These are phyloP conservation scores for Lentinula raphanica DNA, from an alignment of 768 basidiomycete species.

Conservation along the genomic window DNA sequence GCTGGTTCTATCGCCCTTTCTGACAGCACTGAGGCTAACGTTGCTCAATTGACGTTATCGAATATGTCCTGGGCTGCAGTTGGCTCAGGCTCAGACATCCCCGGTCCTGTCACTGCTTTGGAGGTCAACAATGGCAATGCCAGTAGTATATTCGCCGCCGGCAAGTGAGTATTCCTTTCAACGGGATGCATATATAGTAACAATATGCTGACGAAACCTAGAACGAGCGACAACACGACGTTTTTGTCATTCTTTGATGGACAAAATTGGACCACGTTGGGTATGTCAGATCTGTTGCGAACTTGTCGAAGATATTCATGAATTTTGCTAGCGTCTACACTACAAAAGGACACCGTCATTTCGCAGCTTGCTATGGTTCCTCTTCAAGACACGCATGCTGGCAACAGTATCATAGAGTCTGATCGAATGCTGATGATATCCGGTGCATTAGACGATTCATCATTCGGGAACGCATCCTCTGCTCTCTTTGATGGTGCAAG, in stretches of 20 bases:
- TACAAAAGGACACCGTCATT: conserved; percentile 57
- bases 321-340: conserved; percentile 41
- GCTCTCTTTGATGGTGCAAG: conserved; percentile 82
- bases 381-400: conserved; percentile 65
- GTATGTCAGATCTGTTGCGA: conserved; percentile 28
- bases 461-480: conserved; percentile 75
- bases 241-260: conserved; percentile 90
- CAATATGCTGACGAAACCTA: conserved; percentile 17
- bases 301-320: neutral
- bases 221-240: conserved; percentile 51
- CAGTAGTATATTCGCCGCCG: conserved; percentile 87
- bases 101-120: conserved; percentile 87
- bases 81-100: conserved; percentile 56
- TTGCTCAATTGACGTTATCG: conserved; percentile 65
- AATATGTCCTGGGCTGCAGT: conserved; percentile 74
- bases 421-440: conserved; percentile 91
- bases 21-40: conserved; percentile 60
- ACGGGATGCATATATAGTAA: neutral
- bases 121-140: conserved; percentile 76
- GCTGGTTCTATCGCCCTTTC: conserved; percentile 73
- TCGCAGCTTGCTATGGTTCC: conserved; percentile 90
- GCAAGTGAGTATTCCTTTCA: conserved; percentile 49
- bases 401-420: conserved; percentile 66
- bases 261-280: conserved; percentile 60
- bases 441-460: conserved; percentile 62